Conservation (phyloP, 768 basidiomycete genomes). For the Collybia mongolica region DNA sequence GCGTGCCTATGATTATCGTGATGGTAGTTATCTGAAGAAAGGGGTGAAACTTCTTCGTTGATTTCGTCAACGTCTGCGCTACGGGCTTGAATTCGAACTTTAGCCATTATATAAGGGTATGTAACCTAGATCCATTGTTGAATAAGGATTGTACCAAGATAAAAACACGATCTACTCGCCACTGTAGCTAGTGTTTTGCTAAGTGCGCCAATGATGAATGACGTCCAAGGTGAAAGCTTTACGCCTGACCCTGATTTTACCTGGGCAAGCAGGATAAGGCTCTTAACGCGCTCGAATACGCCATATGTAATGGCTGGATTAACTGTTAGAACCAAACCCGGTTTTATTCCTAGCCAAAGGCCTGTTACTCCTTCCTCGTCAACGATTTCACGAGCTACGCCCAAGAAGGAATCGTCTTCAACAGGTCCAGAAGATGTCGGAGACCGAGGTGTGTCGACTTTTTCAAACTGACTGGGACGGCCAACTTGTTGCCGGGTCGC, state of each 20-base stretch:
- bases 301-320: conserved; percentile 99
- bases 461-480: conserved; percentile 25
- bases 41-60: conserved; percentile 34
- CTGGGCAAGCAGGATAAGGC: conserved; percentile 58
- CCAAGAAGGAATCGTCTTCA: conserved; percentile 70
- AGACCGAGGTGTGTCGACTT: background rate
- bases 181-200: conserved; percentile 96
- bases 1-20: conserved; percentile 49
- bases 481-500: conserved; percentile 97
- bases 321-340: conserved; percentile 90
- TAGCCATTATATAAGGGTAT: conserved; percentile 95
- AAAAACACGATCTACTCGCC: conserved; percentile 44
- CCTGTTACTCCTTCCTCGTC: conserved; percentile 85
- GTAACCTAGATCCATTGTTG: conserved; percentile 59
- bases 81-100: conserved; percentile 92
- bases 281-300: conserved; percentile 89
- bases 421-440: conserved; percentile 16
- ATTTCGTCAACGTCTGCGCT: conserved; percentile 55
- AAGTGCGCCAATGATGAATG: conserved; percentile 86
- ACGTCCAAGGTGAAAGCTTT: conserved; percentile 75
- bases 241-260: conserved; percentile 37
- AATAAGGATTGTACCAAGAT: conserved; percentile 1
- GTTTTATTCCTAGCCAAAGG: conserved; percentile 91
- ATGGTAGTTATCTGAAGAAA: conserved; percentile 39
- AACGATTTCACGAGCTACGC: conserved; percentile 83